Base-by-base conservation (phyloP, 805 yeast species). In the Myxozyma udenii region DNA sequence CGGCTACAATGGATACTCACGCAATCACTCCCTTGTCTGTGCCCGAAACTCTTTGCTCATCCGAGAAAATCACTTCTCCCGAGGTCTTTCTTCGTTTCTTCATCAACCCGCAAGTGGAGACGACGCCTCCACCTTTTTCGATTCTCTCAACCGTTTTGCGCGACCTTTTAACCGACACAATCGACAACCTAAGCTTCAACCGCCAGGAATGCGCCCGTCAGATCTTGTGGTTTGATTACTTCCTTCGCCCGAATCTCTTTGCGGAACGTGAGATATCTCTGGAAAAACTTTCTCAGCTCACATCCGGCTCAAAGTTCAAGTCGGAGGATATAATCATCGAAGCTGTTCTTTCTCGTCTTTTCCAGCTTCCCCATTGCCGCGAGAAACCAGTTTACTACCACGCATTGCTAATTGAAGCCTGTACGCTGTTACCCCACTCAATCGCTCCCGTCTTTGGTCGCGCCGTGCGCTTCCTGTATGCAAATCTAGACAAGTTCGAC, bases 381-480 rank as follows among this genome's bases (percentile, higher is more conserved):
- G 81, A 84, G 54, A 81, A 83, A 19, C 78, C 74, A 11, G 84
- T 89, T 25, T 93, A 89, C 68, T 93, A 85, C 69, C 87, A 87
- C 68, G 78, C 95, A 1, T 79, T 90, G 9, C 74, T 93, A 53
- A 88, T 89, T 26, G 90, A 90, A 62, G 87, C 93, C 42, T 91
- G 98, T 69, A 77, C 81, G 61, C 74, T 87, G 75, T 83, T 91
- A 60, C 84, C 89, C 46, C 77, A 77, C 41, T 81, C 95, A 0
- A 84, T 91, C 65, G 96, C 98, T 1, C 96, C 96, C 5, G 95
- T 90, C 1, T 80, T 93, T 65, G 98, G 98, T 36, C 79, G 96
- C 58, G 95, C 96, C 1, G 80, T 91, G 56, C 78, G 96, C 61
- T 87, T 79, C 65, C 79, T 91, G 62, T 93, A 86, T 70, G 73